Evolutionary conservation across 495 filamentous ascomycete species (phyloP), one percentile per base, ranked within the genome.

Genomic region (Tuber aestivum): DNA sequence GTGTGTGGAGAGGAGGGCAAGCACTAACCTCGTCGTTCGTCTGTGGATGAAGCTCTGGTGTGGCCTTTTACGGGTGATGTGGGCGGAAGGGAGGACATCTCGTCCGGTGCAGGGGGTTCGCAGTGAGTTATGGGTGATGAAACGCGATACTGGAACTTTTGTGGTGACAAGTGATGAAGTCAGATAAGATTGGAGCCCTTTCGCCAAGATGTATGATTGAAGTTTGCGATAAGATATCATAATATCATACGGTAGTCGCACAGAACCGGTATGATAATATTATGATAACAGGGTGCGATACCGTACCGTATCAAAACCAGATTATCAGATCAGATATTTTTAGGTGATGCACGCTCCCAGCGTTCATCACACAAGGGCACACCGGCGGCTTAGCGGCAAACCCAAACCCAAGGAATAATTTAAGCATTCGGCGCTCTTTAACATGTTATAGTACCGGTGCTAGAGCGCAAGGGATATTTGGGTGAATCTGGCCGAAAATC

Each of bases 21-120:
- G 48, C 21, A 40, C 79, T 45, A 50, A 82, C 80, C 80, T 70
- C 80, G 76, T 27, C 80, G 80, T 44, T 82, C 80, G 23, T 82
- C 80, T 9, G 71, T 42, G 18, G 80, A 82, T 27, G 80, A 75
- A 44, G 71, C 35, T 23, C 69, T 77, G 0, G 74, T 72, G 20
- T 82, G 80, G n/a, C 80, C 80, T 61, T 79, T 82, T 41, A 61
- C 20, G 9, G 32, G 75, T 42, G 35, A 44, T 23, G 75, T 18
- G 16, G 56, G 56, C 5, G 56, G 71, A n/a, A 72, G 70, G 65
- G 75, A 41, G 32, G 76, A 50, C 79, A 82, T 82, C 44, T 50
- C 18, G 32, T 37, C 27, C 56, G 14, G 56, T 32, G 14, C 8
- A 35, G 56, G 56, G 27, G 20, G 35, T 35, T 65, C 3, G 27